Conservation (phyloP, 345 rosid genomes). For the Pugionium cornutum region DNA sequence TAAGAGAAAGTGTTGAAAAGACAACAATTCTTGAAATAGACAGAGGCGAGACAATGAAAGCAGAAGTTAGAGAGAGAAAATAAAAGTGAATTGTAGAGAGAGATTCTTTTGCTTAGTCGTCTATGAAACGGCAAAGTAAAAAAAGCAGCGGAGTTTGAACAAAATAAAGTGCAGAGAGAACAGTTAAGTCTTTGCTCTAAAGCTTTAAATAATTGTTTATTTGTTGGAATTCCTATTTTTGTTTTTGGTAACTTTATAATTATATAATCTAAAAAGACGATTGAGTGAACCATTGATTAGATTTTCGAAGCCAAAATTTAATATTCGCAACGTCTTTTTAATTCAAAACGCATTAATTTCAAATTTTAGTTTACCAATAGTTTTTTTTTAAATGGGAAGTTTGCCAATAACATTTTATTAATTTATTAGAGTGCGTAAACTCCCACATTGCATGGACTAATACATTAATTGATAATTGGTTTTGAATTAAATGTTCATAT, state of each 20-base stretch:
- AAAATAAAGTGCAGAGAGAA: conserved; percentile 34
- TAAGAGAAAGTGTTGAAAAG: conserved; percentile 67
- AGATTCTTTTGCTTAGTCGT: conserved; percentile 52
- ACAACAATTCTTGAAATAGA: conserved; percentile 68
- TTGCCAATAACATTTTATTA: conserved; percentile 4
- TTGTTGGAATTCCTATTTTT: background rate
- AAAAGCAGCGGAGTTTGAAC: conserved; percentile 37
- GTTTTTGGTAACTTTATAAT: conserved; percentile 4
- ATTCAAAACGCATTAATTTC: conserved; percentile 23
- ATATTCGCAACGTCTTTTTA: conserved; percentile 19
- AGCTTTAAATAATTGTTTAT: background rate
- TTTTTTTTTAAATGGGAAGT: background rate
- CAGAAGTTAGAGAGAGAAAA: conserved; percentile 37
- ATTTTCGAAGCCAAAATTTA: conserved; percentile 5
- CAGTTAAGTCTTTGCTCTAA: conserved; percentile 25
- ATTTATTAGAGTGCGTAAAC: too few species aligned
- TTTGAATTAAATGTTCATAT: too few species aligned
- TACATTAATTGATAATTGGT: too few species aligned
- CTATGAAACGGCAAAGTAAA: conserved; percentile 63
- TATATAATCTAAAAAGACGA: conserved; percentile 23
- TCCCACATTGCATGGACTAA: too few species aligned
- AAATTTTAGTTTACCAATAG: too few species aligned
- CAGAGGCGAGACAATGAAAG: conserved; percentile 61
- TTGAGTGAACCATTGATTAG: conserved; percentile 17
- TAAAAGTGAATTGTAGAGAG: conserved; percentile 35